Evolutionary conservation across 2,329 filamentous ascomycete species (phyloP).

Genomic region (Trichoderma sp.): DNA sequence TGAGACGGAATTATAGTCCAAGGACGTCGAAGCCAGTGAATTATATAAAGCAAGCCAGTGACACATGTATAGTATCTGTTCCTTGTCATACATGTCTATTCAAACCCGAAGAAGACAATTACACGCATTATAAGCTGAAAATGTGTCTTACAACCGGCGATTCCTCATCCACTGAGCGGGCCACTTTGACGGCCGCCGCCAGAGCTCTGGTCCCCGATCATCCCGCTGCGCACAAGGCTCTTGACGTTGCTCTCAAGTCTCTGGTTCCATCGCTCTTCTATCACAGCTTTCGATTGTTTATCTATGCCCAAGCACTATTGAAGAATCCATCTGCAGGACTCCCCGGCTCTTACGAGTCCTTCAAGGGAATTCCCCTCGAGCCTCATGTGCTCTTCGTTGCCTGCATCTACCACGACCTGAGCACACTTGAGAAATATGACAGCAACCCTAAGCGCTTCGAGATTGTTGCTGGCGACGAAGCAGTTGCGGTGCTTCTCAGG

Average conservation of each 20-base stretch:
- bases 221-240: slow-evolving; percentile 17
- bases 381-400: slow-evolving; percentile 23
- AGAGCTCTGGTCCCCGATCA: slow-evolving; percentile 15
- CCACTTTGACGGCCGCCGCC: slow-evolving; percentile 7
- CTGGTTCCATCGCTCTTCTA: slow-evolving; percentile 14
- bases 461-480: slow-evolving; percentile 9
- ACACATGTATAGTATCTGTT: neutral
- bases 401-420: slow-evolving; percentile 21
- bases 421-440: slow-evolving; percentile 16
- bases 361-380: neutral
- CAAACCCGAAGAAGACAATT: neutral
- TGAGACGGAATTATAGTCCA: neutral
- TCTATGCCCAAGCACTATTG: slow-evolving; percentile 18
- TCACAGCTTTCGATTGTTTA: slow-evolving; percentile 20
- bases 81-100: neutral
- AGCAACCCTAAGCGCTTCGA: slow-evolving; percentile 17
- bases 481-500: slow-evolving; percentile 2
- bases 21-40: neutral
- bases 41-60: neutral
- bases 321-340: neutral
- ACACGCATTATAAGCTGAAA: neutral
- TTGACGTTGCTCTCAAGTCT: slow-evolving; percentile 14
- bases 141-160: slow-evolving; percentile 5
- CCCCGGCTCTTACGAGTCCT: neutral
- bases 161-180: slow-evolving; percentile 3